Evolutionary conservation across 176 grass and related monocot species (phyloP), one percentile per base, ranked within the genome.

Genomic region (Dactylis glomerata): DNA sequence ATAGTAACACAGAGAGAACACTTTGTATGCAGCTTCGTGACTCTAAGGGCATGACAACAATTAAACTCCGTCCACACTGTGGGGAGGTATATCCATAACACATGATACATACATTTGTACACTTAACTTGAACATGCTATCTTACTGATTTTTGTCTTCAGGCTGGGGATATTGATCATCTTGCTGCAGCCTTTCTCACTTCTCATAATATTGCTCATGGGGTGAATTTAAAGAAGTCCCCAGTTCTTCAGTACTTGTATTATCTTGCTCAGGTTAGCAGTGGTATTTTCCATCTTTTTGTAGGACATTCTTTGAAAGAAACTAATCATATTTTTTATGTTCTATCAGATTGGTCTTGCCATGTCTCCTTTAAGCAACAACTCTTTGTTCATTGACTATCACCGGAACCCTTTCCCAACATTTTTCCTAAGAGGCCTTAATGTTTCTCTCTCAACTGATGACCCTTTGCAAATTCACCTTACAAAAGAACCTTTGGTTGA

Each of bases 361-460:
- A 95, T 97, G 95, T 97, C 95, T 91, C 92, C 95, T 68, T 89
- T 97, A 38, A 97, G 95, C 81, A 97, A 97, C 91, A 97, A 95
- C 62, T 97, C 92, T 12, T 58, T 95, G 72, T 97, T 97, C 82
- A 90, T 97, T 69, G 90, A 97, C 74, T 97, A 97, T 37, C 95
- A 97, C 77, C 87, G 95, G 68, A 97, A 97, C 83, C 95, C 95
- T 51, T 97, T 97, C 47, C 92, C 87, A 5, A 92, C 82, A 56
- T 97, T 95, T 87, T 97, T 95, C 46, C 70, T 89, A 51, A 88
- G 95, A 88, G 95, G 92, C 54, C 89, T 97, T 74, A 97, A 97
- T 61, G 87, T 97, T 41, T 97, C 95, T 69, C 95, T 97, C 19
- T 97, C 92, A 50, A 97, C 92, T 41, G 95, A 97, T 73, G 95